phyloP scores from a whole-genome alignment of 257 asterid genomes.

The Plantago ovata region DNA sequence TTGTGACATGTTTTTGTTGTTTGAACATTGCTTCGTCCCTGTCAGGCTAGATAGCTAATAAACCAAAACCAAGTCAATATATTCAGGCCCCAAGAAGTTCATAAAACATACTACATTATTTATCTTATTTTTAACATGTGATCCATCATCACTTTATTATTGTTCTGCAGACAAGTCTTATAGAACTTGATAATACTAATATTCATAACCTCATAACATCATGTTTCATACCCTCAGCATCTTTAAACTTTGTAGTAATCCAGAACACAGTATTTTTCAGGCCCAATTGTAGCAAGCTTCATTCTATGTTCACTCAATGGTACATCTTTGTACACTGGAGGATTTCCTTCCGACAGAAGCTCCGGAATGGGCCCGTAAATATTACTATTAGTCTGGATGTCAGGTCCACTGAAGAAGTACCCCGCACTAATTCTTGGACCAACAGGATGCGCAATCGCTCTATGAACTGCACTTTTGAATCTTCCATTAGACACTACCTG shows the following conservation, averaged over 20 bases:
- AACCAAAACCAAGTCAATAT: no score
- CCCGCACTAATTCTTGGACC: slow-evolving; percentile 42
- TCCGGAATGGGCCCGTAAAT: slow-evolving; percentile 38
- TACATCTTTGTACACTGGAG: slow-evolving; percentile 30
- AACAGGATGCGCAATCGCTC: slow-evolving; percentile 26
- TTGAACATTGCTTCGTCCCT: no score
- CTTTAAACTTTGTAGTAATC: slow-evolving; percentile 24
- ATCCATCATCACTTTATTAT: no score
- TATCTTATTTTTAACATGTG: no score
- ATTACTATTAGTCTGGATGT: not conserved
- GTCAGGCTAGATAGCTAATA: no score
- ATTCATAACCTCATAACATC: no score
- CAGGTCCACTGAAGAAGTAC: slow-evolving; percentile 25
- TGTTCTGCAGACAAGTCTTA: no score
- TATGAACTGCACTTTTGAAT: slow-evolving; percentile 29
- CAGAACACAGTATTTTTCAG: slow-evolving; percentile 28
- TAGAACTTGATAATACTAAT: no score
- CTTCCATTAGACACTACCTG: slow-evolving; percentile 37
- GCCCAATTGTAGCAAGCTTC: slow-evolving; percentile 21
- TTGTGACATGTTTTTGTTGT: no score
- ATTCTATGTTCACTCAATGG: slow-evolving; percentile 22
- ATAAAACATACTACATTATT: no score
- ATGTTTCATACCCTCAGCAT: not conserved
- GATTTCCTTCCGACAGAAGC: slow-evolving; percentile 33
- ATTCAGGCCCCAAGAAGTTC: no score